A percentile compares a stretch with the other conserved stretches of the same genome.
phyloP scores from a whole-genome alignment of 148 eudicot species.

The Vaccinium corymbosum region DNA sequence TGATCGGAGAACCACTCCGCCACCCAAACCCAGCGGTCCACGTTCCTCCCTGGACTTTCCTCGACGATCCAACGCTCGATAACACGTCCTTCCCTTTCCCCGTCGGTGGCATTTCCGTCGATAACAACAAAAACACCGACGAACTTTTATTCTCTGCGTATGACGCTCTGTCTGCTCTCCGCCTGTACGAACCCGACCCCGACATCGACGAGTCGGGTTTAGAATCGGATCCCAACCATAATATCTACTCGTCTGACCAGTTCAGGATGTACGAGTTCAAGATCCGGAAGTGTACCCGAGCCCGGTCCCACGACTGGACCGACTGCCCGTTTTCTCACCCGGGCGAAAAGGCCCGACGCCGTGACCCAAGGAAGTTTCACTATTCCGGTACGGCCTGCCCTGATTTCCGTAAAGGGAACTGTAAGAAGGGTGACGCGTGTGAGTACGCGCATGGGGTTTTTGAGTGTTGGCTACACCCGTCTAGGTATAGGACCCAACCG shows the following conservation, averaged over 20 bases:
- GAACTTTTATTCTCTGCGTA: neutral
- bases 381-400: constrained; percentile 4
- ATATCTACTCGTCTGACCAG: neutral
- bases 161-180: neutral
- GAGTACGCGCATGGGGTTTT: neutral
- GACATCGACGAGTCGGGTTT: constrained; percentile 1
- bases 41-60: constrained; percentile 17
- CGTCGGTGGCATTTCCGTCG: neutral
- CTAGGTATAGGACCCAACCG: constrained; percentile 19
- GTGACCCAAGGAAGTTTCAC: constrained; percentile 1
- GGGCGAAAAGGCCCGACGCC: constrained; percentile 11
- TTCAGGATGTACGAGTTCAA: constrained; percentile 12
- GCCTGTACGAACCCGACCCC: neutral
- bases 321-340: constrained; percentile 3
- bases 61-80: constrained; percentile 4
- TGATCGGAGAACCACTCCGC: constrained; percentile 1
- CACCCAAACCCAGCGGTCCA: constrained; percentile 14
- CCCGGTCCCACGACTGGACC: constrained; percentile 10
- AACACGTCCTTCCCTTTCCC: neutral
- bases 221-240: neutral
- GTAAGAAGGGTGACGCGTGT: neutral
- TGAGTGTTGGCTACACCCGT: neutral
- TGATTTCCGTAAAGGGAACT: neutral
- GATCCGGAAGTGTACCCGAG: neutral
- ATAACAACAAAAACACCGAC: neutral